Percentiles rank a stretch among this genome's conserved stretches.
phyloP scores from a whole-genome alignment of 371 early-diverging fungal species.

The Lichtheimia hyalospora region DNA sequence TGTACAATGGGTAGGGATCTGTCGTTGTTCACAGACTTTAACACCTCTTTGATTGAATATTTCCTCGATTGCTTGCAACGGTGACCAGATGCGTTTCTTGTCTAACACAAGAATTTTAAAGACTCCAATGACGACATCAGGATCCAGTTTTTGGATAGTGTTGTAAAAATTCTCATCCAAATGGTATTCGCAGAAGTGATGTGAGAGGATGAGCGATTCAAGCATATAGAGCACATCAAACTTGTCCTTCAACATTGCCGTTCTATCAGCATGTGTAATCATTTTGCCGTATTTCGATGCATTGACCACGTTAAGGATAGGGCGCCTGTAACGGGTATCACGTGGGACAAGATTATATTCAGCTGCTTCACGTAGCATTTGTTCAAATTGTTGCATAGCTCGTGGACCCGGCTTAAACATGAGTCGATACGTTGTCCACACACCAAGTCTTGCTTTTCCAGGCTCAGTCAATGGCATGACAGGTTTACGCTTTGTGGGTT shows the following conservation, averaged over 20 bases:
- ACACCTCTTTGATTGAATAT: conserved; percentile 21
- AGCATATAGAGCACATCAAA: conserved; percentile 52
- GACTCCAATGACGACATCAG: conserved; percentile 29
- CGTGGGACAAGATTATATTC: conserved; percentile 44
- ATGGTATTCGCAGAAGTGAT: conserved; percentile 42
- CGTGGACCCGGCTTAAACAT: conserved; percentile 13
- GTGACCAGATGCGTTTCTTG: conserved; percentile 47
- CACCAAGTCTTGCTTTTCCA: conserved; percentile 23
- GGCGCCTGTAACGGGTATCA: neutral
- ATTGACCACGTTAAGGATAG: neutral
- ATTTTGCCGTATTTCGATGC: conserved; percentile 2
- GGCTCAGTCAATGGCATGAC: conserved; percentile 17
- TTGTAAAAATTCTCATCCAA: conserved; percentile 37
- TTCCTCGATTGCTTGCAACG: conserved; percentile 13
- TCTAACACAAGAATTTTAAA: conserved; percentile 27
- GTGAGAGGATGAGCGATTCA: conserved; percentile 41
- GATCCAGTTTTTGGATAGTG: conserved; percentile 15
- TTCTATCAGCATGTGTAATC: conserved; percentile 24
- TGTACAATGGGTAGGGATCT: conserved; percentile 52
- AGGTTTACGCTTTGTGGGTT: conserved; percentile 1
- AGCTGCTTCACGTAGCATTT: conserved; percentile 30
- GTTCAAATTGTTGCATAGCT: conserved; percentile 11
- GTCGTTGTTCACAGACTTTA: conserved; percentile 17
- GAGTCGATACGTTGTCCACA: conserved; percentile 40
- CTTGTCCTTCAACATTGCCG: neutral